Base-by-base conservation (phyloP, 1,284 basidiomycete species). In the Heterobasidion parviporum region DNA sequence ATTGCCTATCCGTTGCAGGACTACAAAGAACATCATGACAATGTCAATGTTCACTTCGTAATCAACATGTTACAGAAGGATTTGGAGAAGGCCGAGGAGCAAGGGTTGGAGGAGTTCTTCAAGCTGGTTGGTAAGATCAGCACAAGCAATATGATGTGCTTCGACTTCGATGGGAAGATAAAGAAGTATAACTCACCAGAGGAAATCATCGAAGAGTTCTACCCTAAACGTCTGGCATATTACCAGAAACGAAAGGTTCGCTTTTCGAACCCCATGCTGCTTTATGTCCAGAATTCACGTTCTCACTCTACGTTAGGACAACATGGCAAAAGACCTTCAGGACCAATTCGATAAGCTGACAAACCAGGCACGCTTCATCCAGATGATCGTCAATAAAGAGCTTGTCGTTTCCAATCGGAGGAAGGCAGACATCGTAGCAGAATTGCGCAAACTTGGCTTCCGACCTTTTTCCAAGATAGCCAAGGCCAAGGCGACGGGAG, bases 121-220 rank as follows among this genome's bases (percentile, higher is more conserved):
- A 98, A 96, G 73, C 74, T 98, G 54, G 83, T 85, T 4, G 74
- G 78, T 47, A 91, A 93, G 67, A 74, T 98, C 68, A 89, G 80
- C 67, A 98, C 94, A 8, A 82, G 81, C 68, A 99, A 99, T 75
- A 98, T 99, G 97, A 98, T 99, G 8, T 94, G 93, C 70, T 99
- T 99, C 71, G 95, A 98, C 70, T 83, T 92, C 61, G 88, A 96
- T 34, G 89, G 93, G 65, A 98, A 97, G 77, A 98, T 99, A 74
- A 94, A 89, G 74, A 97, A 89, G 73, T 99, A 98, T 70, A 74
- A 81, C 18, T 82, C 87, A 2, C 85, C 97, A 0, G 96, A 98
- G 67, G 90, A 95, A 65, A 94, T 99, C 58, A 71, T 99, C 53
- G 86, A 92, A 59, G 96, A 98, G 53, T 99, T 98, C 69, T 99